A percentile compares a stretch with the other conserved stretches of the same genome.
phyloP scores from a whole-genome alignment of 2,329 filamentous ascomycete species.

The Colletotrichum eremochloae region DNA sequence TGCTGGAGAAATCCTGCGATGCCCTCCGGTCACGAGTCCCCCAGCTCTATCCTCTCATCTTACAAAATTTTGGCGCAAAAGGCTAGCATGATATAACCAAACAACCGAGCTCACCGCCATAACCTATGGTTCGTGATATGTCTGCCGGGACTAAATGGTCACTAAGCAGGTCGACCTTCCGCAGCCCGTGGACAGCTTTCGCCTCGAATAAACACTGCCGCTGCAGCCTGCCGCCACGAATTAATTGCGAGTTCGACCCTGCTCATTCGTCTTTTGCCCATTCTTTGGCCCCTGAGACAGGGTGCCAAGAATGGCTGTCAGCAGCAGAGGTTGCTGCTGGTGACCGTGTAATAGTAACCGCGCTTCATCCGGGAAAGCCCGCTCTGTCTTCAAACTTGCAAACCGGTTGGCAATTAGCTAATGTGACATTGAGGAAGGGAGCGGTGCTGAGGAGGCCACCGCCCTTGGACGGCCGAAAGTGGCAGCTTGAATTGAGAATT shows the following conservation, averaged over 20 bases:
- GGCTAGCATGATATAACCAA: neutral
- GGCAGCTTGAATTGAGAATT: neutral
- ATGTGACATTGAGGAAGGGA: neutral
- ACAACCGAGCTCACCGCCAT: constrained; percentile 1
- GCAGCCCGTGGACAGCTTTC: neutral
- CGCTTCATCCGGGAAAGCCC: neutral
- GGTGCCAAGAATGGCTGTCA: neutral
- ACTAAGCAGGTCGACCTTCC: neutral
- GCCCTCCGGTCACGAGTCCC: neutral
- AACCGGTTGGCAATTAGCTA: neutral
- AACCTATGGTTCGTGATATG: neutral
- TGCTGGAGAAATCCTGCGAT: neutral
- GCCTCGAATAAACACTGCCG: neutral
- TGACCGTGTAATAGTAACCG: too few species aligned
- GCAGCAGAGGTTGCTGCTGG: neutral
- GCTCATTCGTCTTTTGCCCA: neutral
- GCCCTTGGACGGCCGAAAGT: neutral
- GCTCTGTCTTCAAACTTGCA: neutral
- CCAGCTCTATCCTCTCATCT: neutral
- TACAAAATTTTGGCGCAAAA: too few species aligned
- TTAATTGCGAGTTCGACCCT: neutral
- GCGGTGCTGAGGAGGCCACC: neutral
- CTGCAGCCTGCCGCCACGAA: neutral
- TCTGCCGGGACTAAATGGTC: constrained; percentile 23
- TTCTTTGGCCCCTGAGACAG: neutral